Percentiles rank a stretch among this genome's conserved stretches.
These are phyloP conservation scores for Gossypium herbaceum DNA, from an alignment of 345 rosid genomes.

Conservation along the genomic window DNA sequence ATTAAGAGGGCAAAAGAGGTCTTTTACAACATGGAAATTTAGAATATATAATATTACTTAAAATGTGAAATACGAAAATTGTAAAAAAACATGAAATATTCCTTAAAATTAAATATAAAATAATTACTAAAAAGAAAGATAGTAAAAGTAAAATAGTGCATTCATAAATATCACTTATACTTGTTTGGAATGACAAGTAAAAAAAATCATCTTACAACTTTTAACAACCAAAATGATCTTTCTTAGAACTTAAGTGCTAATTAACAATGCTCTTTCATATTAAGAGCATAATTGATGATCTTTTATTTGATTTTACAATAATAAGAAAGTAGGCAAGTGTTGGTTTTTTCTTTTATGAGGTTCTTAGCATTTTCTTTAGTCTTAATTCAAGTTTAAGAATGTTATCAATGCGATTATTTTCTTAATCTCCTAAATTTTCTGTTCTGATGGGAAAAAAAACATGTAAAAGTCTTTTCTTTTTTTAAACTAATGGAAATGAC, in stretches of 20 bases:
- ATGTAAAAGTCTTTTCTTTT: background rate
- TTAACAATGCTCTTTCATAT: background rate
- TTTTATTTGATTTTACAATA: background rate
- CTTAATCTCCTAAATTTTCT: background rate
- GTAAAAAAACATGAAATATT: no score
- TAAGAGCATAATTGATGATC: background rate
- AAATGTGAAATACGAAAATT: no score
- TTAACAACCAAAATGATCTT: no score
- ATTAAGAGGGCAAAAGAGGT: no score
- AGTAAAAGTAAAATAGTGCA: no score
- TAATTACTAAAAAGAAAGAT: no score
- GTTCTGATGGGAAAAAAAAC: background rate
- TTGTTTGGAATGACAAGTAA: no score
- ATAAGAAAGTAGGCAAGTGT: background rate
- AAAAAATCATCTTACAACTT: no score
- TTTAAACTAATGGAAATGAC: conserved; percentile 7
- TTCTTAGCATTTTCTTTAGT: background rate
- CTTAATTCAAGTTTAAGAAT: background rate
- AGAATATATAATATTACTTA: no score
- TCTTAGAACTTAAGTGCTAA: background rate
- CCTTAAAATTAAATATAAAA: no score
- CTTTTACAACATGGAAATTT: no score
- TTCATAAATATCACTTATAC: no score
- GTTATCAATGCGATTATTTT: background rate
- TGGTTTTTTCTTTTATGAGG: background rate